Evolutionary conservation across 2,329 filamentous ascomycete genomes (phyloP).

Genomic region (Colletotrichum euphorbiae): DNA sequence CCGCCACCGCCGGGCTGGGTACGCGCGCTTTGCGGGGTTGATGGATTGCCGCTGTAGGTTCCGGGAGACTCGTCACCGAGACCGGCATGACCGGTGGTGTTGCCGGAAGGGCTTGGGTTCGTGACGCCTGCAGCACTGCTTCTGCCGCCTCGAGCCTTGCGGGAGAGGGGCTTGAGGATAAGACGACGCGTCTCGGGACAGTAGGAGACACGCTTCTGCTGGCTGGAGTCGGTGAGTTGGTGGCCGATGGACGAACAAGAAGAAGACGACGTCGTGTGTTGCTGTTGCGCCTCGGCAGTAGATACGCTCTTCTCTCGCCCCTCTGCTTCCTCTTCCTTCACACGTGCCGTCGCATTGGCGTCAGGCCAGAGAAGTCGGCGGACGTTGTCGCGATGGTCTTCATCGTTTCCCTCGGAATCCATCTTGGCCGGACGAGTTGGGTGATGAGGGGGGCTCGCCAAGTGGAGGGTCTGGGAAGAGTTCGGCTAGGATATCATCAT

Average conservation of each 20-base stretch:
- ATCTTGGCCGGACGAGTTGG: neutral
- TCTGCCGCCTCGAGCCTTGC: conserved; percentile 1
- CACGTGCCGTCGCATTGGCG: neutral
- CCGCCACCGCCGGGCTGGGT: neutral
- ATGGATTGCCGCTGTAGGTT: neutral
- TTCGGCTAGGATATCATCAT: neutral
- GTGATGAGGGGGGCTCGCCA: no score
- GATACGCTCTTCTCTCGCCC: neutral
- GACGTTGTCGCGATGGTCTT: neutral
- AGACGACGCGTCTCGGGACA: neutral
- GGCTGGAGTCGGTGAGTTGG: neutral
- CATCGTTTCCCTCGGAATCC: neutral
- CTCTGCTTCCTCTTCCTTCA: neutral
- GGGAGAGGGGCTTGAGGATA: conserved; percentile 28
- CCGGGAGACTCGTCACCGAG: neutral
- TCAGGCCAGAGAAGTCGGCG: conserved; percentile 13
- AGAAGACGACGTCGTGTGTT: neutral
- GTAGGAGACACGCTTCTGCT: neutral
- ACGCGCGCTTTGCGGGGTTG: neutral
- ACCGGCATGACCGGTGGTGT: neutral
- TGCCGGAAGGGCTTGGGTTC: neutral
- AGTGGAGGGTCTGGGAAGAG: neutral
- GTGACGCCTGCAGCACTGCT: neutral
- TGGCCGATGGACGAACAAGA: neutral
- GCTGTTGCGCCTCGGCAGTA: neutral